Evolutionary conservation across 2,329 filamentous ascomycete genomes (phyloP).

Genomic region (Trichoderma semiorbis): DNA sequence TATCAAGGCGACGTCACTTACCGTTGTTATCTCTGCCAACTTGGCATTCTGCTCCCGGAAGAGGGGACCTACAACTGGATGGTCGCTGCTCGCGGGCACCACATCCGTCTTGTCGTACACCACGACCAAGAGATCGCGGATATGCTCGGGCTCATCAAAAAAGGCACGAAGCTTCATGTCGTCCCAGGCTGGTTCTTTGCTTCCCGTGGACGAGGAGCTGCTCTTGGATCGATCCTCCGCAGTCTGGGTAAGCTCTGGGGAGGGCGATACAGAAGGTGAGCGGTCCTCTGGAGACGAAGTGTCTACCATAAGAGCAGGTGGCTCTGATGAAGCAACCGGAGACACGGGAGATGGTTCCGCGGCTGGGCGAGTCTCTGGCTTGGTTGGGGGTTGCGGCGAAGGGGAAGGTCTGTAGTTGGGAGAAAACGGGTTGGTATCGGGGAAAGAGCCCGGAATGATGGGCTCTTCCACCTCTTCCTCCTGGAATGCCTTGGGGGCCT

Average conservation of each 20-base stretch:
- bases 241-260: conserved; percentile 55
- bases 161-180: conserved; percentile 83
- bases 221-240: conserved; percentile 39
- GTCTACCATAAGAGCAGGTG: conserved; percentile 66
- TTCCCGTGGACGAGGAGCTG: conserved; percentile 35
- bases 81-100: conserved; percentile 73
- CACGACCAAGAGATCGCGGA: conserved; percentile 84
- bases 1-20: conserved; percentile 32
- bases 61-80: conserved; percentile 75
- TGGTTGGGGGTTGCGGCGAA: conserved; percentile 17
- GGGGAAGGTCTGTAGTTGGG: conserved; percentile 33
- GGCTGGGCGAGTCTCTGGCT: conserved; percentile 24
- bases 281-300: conserved; percentile 66
- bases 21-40: conserved; percentile 78
- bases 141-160: conserved; percentile 84
- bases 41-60: conserved; percentile 86
- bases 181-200: conserved; percentile 65
- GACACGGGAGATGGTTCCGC: conserved; percentile 19
- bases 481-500: conserved; percentile 21
- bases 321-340: conserved; percentile 43
- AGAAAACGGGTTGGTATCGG: conserved; percentile 38
- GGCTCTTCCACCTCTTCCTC: conserved; percentile 30
- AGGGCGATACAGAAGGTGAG: conserved; percentile 62
- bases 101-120: conserved; percentile 90
- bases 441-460: conserved; percentile 39